Base-by-base conservation (phyloP, 2,329 filamentous ascomycete species). In the Epichloe baconii region DNA sequence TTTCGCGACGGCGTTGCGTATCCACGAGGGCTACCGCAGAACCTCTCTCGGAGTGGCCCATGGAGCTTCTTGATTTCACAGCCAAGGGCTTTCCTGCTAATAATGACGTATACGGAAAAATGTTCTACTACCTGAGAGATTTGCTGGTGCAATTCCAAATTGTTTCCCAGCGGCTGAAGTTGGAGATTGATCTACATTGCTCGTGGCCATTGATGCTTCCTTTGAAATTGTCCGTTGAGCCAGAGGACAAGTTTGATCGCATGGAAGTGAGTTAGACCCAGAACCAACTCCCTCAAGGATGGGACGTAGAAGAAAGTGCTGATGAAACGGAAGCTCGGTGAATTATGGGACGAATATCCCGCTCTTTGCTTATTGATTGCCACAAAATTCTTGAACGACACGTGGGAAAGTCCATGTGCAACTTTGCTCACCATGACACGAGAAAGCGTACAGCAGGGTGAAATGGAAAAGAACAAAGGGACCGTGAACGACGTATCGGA, bases 91-190 rank as follows among this genome's bases (percentile, higher is more conserved):
- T 53, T 11, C 51, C 53, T 17, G 56, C 60, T 1, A 23, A 42
- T 11, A 59, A 61, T 10, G 62, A 64, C 44, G 54, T 59, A 4
- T 64, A 63, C 47, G 62, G 62, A 23, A 62, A 61, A 49, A 56
- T 62, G 56, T 61, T 59, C 12, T 60, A 56, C 50, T 63, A 59
- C n/a, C 44, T 64, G 4, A 55, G 58, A 15, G 43, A 56, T 21
- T 14, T 58, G 36, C 53, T 58, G 14, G 31, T 58, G 5, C 26
- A 19, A 3, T 64, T 64, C n/a, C 60, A 61, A 23, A 17, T n/a
- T 19, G n/a, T 21, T 12, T 51, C 15, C 15, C 49, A 34, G 1
- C 15, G 5, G 1, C 43, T 5, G 19, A 17, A 3, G 15, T 46
- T 48, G 47, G 47, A 48, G 1, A 15, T 52, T 11, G 31, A 48